phyloP scores from a whole-genome alignment of 179 eudicot genomes.

The Silene vulgaris region DNA sequence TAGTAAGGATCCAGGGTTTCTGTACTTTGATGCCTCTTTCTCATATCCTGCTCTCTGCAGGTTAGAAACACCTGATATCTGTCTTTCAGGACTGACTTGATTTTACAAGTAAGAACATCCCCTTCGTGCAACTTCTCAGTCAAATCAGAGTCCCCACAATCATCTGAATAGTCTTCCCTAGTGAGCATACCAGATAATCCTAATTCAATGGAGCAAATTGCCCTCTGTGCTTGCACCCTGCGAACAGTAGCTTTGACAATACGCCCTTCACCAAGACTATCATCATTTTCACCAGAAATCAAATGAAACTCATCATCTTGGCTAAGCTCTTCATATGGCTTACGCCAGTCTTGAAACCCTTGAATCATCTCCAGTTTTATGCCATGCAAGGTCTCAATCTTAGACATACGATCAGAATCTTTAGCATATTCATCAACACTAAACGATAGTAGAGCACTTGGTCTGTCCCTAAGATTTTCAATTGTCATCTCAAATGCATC shows the following conservation, averaged over 20 bases:
- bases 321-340: slow-evolving; percentile 62
- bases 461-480: slow-evolving; percentile 87
- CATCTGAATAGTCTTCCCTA: slow-evolving; percentile 78
- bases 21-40: slow-evolving; percentile 43
- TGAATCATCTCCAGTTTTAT: slow-evolving; percentile 77
- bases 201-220: slow-evolving; percentile 72
- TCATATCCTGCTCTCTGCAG: slow-evolving; percentile 73
- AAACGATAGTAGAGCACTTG: slow-evolving; percentile 56
- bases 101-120: slow-evolving; percentile 71
- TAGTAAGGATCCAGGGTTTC: slow-evolving; percentile 65
- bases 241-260: slow-evolving; percentile 85
- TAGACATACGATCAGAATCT: slow-evolving; percentile 42
- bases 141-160: slow-evolving; percentile 72
- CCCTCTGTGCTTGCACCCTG: slow-evolving; percentile 68
- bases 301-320: slow-evolving; percentile 77
- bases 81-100: slow-evolving; percentile 56
- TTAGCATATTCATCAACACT: slow-evolving; percentile 65
- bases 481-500: slow-evolving; percentile 70
- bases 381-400: slow-evolving; percentile 67
- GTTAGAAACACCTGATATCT: slow-evolving; percentile 71
- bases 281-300: slow-evolving; percentile 91
- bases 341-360: slow-evolving; percentile 92
- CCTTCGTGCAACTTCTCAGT: slow-evolving; percentile 86
- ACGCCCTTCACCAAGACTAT: slow-evolving; percentile 74
- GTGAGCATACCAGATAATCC: slow-evolving; percentile 75